Percentiles rank a stretch among this genome's conserved stretches.
Conservation (phyloP, 768 basidiomycete genomes). For the Lyophyllum atratum region DNA sequence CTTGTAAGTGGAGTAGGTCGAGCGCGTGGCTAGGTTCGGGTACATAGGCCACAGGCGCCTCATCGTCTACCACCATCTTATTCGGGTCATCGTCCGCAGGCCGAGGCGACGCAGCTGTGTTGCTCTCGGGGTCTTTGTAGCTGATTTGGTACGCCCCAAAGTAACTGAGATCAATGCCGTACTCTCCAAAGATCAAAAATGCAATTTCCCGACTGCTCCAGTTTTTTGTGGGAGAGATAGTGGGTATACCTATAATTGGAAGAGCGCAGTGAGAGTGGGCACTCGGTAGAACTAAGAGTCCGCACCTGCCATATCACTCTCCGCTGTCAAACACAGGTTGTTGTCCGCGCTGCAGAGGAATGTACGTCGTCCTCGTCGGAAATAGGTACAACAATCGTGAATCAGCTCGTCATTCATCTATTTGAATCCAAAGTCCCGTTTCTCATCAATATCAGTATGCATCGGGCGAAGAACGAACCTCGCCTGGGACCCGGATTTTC, state of each 20-base stretch:
- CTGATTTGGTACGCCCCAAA: constrained; percentile 45
- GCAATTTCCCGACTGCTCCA: constrained; percentile 59
- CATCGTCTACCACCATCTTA: constrained; percentile 68
- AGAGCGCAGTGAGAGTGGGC: background rate
- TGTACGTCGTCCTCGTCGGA: constrained; percentile 49
- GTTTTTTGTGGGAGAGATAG: constrained; percentile 37
- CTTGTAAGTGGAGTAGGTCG: constrained; percentile 66
- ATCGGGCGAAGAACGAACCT: constrained; percentile 35
- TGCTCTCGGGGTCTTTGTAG: constrained; percentile 31
- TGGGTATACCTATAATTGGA: constrained; percentile 30
- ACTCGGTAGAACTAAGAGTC: constrained; percentile 20
- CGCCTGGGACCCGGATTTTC: constrained; percentile 48
- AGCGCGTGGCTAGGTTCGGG: constrained; percentile 56
- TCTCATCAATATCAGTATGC: background rate
- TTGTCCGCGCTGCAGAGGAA: constrained; percentile 70
- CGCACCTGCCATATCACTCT: constrained; percentile 31
- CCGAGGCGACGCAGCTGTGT: constrained; percentile 6
- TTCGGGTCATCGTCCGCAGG: constrained; percentile 36
- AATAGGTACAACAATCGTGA: constrained; percentile 75
- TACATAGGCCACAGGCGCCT: constrained; percentile 31
- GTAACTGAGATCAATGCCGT: constrained; percentile 28
- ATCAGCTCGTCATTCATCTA: constrained; percentile 67
- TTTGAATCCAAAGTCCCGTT: constrained; percentile 25
- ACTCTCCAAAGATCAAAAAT: constrained; percentile 42
- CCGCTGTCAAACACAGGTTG: constrained; percentile 58